Percentiles rank a stretch among this genome's conserved stretches.
Conservation (phyloP, 164 flowering plant species). For the Vitis rupestris region DNA sequence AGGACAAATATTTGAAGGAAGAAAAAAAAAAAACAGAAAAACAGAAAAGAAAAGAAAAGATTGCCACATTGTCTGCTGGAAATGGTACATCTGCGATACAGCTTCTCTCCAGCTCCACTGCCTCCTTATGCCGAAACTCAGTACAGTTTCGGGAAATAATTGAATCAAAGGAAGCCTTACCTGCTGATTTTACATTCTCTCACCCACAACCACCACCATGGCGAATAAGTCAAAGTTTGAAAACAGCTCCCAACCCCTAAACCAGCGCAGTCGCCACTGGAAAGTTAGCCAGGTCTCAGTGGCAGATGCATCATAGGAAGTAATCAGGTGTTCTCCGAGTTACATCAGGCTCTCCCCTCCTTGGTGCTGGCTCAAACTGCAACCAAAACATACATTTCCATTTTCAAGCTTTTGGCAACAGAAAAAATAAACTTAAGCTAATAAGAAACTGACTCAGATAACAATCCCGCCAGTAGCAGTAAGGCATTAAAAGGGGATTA, state of each 20-base stretch:
- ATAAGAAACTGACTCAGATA: too few species aligned
- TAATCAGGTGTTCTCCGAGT: conserved; percentile 97
- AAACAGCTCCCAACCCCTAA: conserved; percentile 14
- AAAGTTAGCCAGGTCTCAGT: conserved; percentile 15
- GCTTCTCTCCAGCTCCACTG: conserved; percentile 21
- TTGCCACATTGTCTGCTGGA: conserved; percentile 34
- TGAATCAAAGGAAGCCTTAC: conserved; percentile 21
- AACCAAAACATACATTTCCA: conserved; percentile 1
- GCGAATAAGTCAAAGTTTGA: conserved; percentile 22
- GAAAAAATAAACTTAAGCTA: too few species aligned
- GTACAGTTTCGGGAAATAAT: conserved; percentile 18
- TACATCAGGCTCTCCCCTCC: conserved; percentile 98
- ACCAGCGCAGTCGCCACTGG: conserved; percentile 27
- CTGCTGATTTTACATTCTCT: conserved; percentile 29
- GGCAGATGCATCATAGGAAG: conserved; percentile 53
- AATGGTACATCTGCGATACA: conserved; percentile 27
- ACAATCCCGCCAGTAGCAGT: too few species aligned
- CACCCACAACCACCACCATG: conserved; percentile 13
- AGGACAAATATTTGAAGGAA: not conserved
- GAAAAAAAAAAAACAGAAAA: conserved; percentile 11
- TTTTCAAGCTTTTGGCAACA: too few species aligned
- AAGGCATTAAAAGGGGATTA: too few species aligned
- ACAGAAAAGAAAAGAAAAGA: not conserved
- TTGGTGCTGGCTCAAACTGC: conserved; percentile 99
- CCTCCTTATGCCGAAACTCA: conserved; percentile 19